These are phyloP conservation scores for Haberlea rhodopensis DNA, from an alignment of 257 asterid genomes.

Conservation along the genomic window DNA sequence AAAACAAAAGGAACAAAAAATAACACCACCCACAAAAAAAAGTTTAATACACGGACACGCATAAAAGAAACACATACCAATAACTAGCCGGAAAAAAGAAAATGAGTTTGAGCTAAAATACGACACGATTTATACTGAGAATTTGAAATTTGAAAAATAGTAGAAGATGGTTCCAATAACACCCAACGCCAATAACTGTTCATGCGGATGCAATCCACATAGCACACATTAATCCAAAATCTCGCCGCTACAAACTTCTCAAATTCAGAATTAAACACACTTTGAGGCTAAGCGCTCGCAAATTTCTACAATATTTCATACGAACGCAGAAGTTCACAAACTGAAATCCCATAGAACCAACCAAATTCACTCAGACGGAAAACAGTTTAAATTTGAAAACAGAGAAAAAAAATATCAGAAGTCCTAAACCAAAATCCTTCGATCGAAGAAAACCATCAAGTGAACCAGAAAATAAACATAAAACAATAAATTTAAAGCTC, in stretches of 20 bases:
- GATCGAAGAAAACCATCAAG: slow-evolving; percentile 31
- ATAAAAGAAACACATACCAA: neutral
- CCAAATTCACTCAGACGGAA: slow-evolving; percentile 26
- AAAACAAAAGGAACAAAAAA: slow-evolving; percentile 1
- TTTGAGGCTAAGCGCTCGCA: slow-evolving; percentile 12
- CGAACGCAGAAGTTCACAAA: neutral
- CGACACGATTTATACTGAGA: slow-evolving; percentile 12
- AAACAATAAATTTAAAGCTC: slow-evolving; percentile 9
- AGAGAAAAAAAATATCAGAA: slow-evolving; percentile 12
- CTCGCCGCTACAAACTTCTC: slow-evolving; percentile 27
- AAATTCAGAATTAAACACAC: slow-evolving; percentile 27
- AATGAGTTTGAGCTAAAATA: neutral
- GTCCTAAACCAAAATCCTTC: slow-evolving; percentile 1
- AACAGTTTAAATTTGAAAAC: slow-evolving; percentile 18
- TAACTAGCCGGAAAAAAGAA: slow-evolving; percentile 11
- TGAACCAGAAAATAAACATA: slow-evolving; percentile 24
- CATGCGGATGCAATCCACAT: slow-evolving; percentile 3
- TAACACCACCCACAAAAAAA: neutral
- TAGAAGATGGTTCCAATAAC: slow-evolving; percentile 9
- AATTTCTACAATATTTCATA: too few species aligned
- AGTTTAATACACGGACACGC: neutral
- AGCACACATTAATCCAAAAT: slow-evolving; percentile 18
- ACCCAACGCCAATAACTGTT: slow-evolving; percentile 15
- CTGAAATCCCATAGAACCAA: slow-evolving; percentile 21
- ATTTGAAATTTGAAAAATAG: slow-evolving; percentile 4